Evolutionary conservation across 805 yeast species (phyloP), one percentile per base, ranked within the genome.

Genomic region (Candida pini): DNA sequence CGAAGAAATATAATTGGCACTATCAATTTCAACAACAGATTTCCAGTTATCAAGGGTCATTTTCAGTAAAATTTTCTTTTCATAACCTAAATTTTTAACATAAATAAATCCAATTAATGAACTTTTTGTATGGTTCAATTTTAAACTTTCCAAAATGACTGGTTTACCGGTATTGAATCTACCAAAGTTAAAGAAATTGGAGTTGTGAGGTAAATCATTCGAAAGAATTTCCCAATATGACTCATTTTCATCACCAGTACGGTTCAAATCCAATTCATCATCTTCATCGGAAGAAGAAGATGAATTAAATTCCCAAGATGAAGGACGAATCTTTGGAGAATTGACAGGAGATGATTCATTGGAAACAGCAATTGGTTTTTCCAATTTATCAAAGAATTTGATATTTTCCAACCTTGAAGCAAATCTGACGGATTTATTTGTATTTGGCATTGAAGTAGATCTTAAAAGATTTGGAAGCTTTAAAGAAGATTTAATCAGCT

Each of bases 341-440:
- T 39, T 32, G 12, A 60, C 49, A 0, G 80, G 80, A 2, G 82
- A 69, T 43, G 66, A 68, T 28, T 73, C 76, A 33, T 66, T 61
- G 0, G 83, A 76, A n/a, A 80, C 81, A 2, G 81, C 69, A 9
- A 68, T 64, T 20, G 88, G 87, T 42, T 71, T 73, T 32, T 73
- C 79, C 18, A 59, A 54, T 28, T 77, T 78, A 46, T 76, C 75
- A 51, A 81, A 81, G 48, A 73, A 72, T 54, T 80, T 80, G 36
- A 81, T 70, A 26, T 76, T 76, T 34, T 76, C 78, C 38, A 80
- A 60, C 32, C 73, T 63, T 5, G 71, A 54, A 1, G 86, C 83
- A 54, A 81, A 81, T 35, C 85, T 62, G 27, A 81, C 88, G 6
- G 75, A 71, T 52, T 78, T 79, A n/a, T n/a, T n/a, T 9, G 62